phyloP scores from a whole-genome alignment of 257 asterid species.

The Nicotiana obtusifolia region DNA sequence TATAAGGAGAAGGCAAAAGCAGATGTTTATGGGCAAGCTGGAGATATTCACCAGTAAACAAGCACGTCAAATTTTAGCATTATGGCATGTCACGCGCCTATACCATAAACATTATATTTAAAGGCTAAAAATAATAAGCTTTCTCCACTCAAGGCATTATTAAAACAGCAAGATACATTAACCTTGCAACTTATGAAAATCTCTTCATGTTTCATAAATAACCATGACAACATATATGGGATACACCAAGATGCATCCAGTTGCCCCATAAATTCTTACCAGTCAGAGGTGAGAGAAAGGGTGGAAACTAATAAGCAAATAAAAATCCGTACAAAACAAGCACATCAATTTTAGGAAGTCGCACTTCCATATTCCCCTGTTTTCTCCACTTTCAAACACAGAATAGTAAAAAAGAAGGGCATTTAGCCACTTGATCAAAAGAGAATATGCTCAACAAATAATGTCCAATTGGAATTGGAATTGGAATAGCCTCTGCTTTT shows the following conservation, averaged over 20 bases:
- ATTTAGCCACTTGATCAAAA: not conserved
- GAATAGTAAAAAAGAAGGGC: not conserved
- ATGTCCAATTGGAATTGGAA: no score
- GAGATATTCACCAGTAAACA: not conserved
- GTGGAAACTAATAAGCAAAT: not conserved
- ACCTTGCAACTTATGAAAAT: not conserved
- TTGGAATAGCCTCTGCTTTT: not conserved
- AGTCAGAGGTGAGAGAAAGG: not conserved
- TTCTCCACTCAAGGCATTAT: not conserved
- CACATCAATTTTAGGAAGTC: not conserved
- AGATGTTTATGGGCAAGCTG: not conserved
- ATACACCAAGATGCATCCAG: not conserved
- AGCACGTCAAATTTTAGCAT: not conserved
- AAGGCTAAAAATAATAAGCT: not conserved
- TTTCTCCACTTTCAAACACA: not conserved
- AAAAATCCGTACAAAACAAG: not conserved
- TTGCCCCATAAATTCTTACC: not conserved
- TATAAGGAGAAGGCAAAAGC: not conserved
- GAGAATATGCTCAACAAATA: not conserved
- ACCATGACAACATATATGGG: not conserved
- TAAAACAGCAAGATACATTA: not conserved
- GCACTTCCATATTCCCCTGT: not conserved
- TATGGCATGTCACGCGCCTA: not conserved
- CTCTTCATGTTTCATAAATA: not conserved
- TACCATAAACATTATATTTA: not conserved